These are phyloP conservation scores for Orbilia blumenaviensis DNA, from an alignment of 2,329 filamentous ascomycete species.

Conservation along the genomic window DNA sequence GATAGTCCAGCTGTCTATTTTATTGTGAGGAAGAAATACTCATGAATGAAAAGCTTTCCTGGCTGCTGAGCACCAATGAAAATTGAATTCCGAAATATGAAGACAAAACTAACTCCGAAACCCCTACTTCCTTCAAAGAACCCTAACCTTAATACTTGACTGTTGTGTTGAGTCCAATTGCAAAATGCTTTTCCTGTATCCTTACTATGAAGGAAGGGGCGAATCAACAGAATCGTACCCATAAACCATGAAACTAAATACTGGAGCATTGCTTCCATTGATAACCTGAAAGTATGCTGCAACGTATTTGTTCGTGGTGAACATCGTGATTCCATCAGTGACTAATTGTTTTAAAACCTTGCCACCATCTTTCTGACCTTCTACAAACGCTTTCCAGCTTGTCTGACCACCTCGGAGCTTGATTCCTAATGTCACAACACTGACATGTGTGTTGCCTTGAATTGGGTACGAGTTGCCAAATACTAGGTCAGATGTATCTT, in stretches of 20 bases:
- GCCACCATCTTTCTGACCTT: conserved; percentile 18
- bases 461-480: conserved; percentile 48
- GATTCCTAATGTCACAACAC: conserved; percentile 36
- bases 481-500: conserved; percentile 39
- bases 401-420: conserved; percentile 33
- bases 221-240: conserved; percentile 42
- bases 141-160: too few relatives aligned
- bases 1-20: conserved; percentile 19
- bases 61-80: background rate
- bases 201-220: conserved; percentile 13
- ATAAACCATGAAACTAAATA: conserved; percentile 44
- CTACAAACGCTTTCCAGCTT: conserved; percentile 35
- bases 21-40: background rate
- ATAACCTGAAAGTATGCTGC: conserved; percentile 37
- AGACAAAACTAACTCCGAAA: conserved; percentile 37
- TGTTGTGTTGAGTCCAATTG: too few relatives aligned
- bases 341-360: conserved; percentile 24
- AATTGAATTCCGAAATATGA: background rate
- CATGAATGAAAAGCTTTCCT: background rate
- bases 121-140: conserved; percentile 1
- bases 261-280: background rate
- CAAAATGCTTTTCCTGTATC: too few relatives aligned
- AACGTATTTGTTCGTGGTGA: conserved; percentile 31
- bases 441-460: conserved; percentile 18
- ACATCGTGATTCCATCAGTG: conserved; percentile 28